phyloP scores from a whole-genome alignment of 176 grass and related monocot species.

The Eleusine indica region DNA sequence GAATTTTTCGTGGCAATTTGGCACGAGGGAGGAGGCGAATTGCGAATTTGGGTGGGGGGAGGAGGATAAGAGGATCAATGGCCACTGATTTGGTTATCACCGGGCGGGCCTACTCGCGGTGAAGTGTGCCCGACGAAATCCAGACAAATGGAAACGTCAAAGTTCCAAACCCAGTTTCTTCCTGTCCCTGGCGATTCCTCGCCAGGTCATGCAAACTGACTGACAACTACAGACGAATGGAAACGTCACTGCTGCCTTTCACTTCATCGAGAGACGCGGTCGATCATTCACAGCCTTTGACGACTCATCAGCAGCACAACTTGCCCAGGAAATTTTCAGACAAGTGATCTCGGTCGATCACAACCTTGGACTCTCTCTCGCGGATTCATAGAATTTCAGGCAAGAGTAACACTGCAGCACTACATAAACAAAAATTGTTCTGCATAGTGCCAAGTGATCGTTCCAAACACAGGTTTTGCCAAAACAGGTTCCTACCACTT shows the following conservation, averaged over 20 bases:
- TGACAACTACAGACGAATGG: not conserved
- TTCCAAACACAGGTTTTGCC: not conserved
- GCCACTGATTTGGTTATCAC: conserved; percentile 37
- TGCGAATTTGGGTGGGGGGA: conserved; percentile 1
- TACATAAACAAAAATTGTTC: too few relatives aligned
- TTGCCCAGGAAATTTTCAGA: not conserved
- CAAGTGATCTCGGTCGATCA: not conserved
- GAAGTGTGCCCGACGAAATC: not conserved
- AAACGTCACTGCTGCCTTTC: not conserved
- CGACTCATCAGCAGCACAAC: not conserved
- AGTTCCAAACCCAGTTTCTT: not conserved
- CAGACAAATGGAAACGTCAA: too few relatives aligned
- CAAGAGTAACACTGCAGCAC: not conserved
- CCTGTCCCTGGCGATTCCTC: not conserved
- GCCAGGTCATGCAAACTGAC: not conserved
- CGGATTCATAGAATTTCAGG: not conserved
- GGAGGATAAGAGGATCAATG: conserved; percentile 46
- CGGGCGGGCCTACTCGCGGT: conserved; percentile 35
- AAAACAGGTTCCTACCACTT: conserved; percentile 14
- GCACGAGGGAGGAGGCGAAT: not conserved
- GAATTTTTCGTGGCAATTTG: not conserved
- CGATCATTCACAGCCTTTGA: not conserved
- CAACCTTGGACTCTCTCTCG: not conserved
- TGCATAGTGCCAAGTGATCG: not conserved
- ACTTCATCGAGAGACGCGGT: not conserved